Percentiles rank a stretch among this genome's conserved stretches.
Evolutionary conservation across 306 rosid species (phyloP).

Genomic region (Vachellia collinsii): DNA sequence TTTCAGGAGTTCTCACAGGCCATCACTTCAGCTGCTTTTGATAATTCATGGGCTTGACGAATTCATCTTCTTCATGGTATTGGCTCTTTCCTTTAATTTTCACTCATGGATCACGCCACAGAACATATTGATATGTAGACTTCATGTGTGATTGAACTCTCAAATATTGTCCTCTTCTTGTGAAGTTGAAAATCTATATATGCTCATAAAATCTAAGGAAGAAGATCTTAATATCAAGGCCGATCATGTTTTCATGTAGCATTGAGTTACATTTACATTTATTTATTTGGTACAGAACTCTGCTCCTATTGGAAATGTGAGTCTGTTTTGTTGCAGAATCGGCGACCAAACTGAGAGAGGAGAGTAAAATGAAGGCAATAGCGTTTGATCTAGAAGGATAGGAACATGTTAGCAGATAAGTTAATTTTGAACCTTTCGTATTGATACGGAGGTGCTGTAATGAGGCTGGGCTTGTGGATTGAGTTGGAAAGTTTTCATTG

Average conservation of each 20-base stretch:
- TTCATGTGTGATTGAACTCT: background rate
- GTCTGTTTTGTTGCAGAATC: slow-evolving; percentile 2
- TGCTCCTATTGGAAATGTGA: background rate
- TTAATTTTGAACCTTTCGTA: background rate
- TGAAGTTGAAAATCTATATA: background rate
- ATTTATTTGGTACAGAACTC: background rate
- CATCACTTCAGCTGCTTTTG: slow-evolving; percentile 87
- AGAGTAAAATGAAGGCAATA: background rate
- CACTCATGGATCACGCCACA: background rate
- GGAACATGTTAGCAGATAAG: background rate
- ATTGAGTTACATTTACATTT: background rate
- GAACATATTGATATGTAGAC: background rate
- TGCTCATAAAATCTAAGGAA: background rate
- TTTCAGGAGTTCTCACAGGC: slow-evolving; percentile 76
- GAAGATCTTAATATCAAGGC: background rate
- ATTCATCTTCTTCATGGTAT: slow-evolving; percentile 15
- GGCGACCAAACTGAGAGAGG: background rate
- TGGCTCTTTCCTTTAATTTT: background rate
- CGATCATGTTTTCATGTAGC: background rate
- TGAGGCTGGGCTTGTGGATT: background rate
- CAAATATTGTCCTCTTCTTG: background rate
- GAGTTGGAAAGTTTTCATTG: background rate
- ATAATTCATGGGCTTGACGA: slow-evolving; percentile 72
- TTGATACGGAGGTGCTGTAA: background rate
- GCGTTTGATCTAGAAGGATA: background rate